These are phyloP conservation scores for Chalciporus pseudorubinellus DNA, from an alignment of 768 basidiomycete species.

Conservation along the genomic window DNA sequence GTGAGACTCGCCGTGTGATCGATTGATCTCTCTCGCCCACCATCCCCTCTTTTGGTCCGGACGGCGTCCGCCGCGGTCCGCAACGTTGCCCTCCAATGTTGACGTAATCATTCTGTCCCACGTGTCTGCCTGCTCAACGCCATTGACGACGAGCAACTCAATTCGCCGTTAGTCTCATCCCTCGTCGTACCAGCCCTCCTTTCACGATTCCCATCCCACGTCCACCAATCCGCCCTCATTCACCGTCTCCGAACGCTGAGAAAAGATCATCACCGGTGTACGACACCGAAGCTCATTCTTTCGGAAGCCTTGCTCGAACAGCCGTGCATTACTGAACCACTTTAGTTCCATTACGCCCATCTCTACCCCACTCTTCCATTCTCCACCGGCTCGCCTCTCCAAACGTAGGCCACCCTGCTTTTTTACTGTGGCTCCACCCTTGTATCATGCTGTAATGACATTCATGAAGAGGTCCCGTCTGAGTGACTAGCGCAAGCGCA, in stretches of 20 bases:
- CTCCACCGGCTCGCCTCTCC: not conserved
- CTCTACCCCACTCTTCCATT: not conserved
- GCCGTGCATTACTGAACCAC: not conserved
- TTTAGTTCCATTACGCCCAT: not conserved
- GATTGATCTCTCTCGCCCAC: not conserved
- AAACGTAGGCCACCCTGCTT: no score
- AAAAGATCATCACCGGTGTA: not conserved
- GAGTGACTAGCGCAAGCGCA: not conserved
- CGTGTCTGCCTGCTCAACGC: slow-evolving; percentile 14
- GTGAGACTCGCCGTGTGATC: slow-evolving; percentile 1
- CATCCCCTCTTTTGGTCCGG: slow-evolving; percentile 15
- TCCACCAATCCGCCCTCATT: no score
- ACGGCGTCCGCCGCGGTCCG: slow-evolving; percentile 21
- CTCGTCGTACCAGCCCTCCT: not conserved
- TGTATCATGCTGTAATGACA: not conserved
- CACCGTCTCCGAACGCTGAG: not conserved
- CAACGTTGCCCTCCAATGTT: slow-evolving; percentile 6
- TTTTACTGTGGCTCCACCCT: not conserved
- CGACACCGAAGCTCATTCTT: not conserved
- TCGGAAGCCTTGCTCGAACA: not conserved
- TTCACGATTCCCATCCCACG: not conserved
- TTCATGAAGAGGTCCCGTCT: not conserved
- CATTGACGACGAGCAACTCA: slow-evolving; percentile 22
- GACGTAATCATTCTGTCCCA: slow-evolving; percentile 18
- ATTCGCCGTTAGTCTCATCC: not conserved